Evolutionary conservation across 495 filamentous ascomycete species (phyloP).

Genomic region (Platismatia glauca): DNA sequence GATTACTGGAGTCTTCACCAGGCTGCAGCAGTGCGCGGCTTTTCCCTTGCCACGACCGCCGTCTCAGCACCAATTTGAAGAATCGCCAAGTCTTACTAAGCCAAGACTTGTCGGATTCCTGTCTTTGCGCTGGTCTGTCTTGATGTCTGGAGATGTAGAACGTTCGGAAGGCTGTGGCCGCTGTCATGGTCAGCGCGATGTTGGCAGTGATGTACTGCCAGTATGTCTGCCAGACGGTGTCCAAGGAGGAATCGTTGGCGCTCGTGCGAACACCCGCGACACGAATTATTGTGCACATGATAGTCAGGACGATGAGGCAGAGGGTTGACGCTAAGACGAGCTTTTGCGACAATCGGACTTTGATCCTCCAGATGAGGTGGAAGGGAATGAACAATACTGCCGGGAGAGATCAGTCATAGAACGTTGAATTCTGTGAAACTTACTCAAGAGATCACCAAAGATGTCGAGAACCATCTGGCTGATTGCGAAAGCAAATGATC

Average conservation of each 20-base stretch:
- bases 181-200: conserved; percentile 20
- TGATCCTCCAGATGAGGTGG: conserved; percentile 21
- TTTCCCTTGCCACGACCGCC: conserved; percentile 6
- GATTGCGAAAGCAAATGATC: conserved; percentile 5
- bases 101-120: neutral
- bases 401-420: neutral
- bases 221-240: conserved; percentile 20
- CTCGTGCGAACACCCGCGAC: conserved; percentile 9
- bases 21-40: neutral
- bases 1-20: conserved; percentile 1
- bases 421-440: neutral
- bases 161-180: conserved; percentile 22
- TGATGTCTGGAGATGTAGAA: conserved; percentile 17
- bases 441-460: conserved; percentile 22
- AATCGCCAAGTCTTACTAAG: neutral
- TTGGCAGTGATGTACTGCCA: conserved; percentile 20
- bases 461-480: conserved; percentile 19
- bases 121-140: neutral
- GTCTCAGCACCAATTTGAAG: neutral
- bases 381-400: conserved; percentile 22
- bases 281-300: conserved; percentile 18
- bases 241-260: conserved; percentile 4
- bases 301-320: conserved; percentile 20
- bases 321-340: conserved; percentile 20
- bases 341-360: conserved; percentile 20